Base-by-base conservation (phyloP, 108 stramenopile species). In the Conticribra weissflogii region DNA sequence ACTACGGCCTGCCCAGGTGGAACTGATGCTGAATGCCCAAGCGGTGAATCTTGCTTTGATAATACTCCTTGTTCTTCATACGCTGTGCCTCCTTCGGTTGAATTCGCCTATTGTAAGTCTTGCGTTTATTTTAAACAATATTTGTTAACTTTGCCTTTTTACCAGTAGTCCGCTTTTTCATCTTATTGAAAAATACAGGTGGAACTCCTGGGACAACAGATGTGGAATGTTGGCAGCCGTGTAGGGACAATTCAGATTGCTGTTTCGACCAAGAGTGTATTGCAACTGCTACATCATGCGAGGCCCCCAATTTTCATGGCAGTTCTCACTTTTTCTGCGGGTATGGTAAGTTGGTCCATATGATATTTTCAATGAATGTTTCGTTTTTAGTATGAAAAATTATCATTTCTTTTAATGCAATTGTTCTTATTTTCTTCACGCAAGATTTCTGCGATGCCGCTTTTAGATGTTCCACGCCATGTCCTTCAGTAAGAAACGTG, bases 381-480 rank as follows among this genome's bases (percentile, higher is more conserved):
- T 32, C 12, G 3, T 59, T 22, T 12, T 33, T 59, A 5, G 2
- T 17, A 59, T 53, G n/a, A 18, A 7, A 9, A 53, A 18, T 63
- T 47, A 14, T 52, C 14, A 47, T 45, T 62, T 46, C 3, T 44
- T 62, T 16, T 17, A 9, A 41, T n/a, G n/a, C n/a, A n/a, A n/a
- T n/a, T n/a, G n/a, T n/a, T n/a, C n/a, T n/a, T n/a, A 44, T 36
- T 19, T 21, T 21, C 19, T 7, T 8, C 3, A 41, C 18, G 47
- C 31, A n/a, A 54, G 77, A 79, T 59, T 79, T 66, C 57, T 79
- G 78, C 32, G 65, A 71, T 34, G 70, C 78, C 8, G 33, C 64
- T 2, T 79, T 60, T 47, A 49, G 53, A 66, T 79, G 78, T 30
- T n/a, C 27, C 5, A 33, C 48, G 16, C 90, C 86, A 25, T 94